Base-by-base conservation (phyloP, 2,329 filamentous ascomycete species). In the Grosmannia huntii region DNA sequence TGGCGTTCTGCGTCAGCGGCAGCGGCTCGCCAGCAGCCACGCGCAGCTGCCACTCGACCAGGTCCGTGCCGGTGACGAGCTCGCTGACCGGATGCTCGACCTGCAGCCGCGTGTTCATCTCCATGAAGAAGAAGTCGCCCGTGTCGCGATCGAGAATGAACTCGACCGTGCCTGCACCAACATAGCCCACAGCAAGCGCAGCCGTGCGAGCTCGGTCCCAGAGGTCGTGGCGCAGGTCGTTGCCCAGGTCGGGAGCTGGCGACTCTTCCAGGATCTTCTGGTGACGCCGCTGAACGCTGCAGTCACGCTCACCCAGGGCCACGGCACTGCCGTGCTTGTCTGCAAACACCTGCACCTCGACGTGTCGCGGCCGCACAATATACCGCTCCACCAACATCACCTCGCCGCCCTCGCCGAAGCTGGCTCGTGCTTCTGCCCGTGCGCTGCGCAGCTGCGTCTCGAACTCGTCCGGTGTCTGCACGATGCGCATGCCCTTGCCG, bases 41-140 rank as follows among this genome's bases (percentile, higher is more conserved):
- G 75, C 90, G 83, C 67, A 99, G 89, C 72, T 99, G 94, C 94
- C 94, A 99, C 68, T 92, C 86, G 4, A 99, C 94, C 41, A 99
- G 85, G 64, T 86, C 82, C 6, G 83, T 79, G 6, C 83, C 83
- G 2, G 83, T 86, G 54, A 85, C 81, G 77, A 84, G 83, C 69
- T 83, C 81, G 51, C 77, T 97, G 23, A 97, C 94, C 0, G 94
- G 94, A 67, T 99, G 94, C 73, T 99, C 94, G 55, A 99, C 94
- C 71, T 99, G 94, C 23, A 99, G 76, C 56, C 94, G 81, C 0
- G 94, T 96, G 67, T 89, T 87, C 80, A 89, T 87, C 72, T 89
- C 86, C 80, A 88, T 86, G 65, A 89, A 89, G 71, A 83, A 96
- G 70, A 94, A 96, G 50, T 86, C 81, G 53, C 84, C 87, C 6